Percentiles rank a stretch among this genome's conserved stretches.
phyloP scores from a whole-genome alignment of 495 filamentous ascomycete genomes.

The Aspergillus sclerotiicarbonarius region DNA sequence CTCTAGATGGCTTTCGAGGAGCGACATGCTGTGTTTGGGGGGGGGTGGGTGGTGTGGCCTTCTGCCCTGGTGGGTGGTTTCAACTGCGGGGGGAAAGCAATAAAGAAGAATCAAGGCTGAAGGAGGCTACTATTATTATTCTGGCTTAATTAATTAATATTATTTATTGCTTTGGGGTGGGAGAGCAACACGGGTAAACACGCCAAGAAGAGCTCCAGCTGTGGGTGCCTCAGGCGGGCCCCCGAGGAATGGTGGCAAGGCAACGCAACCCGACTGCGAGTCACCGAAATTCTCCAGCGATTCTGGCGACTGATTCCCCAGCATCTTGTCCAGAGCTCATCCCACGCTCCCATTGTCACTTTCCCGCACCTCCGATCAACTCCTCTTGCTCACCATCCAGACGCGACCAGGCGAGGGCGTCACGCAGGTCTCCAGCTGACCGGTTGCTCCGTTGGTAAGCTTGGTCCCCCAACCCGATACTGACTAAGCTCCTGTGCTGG shows the following conservation, averaged over 20 bases:
- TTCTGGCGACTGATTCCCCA: background rate
- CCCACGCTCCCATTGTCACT: background rate
- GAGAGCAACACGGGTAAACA: conserved; percentile 3
- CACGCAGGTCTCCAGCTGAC: conserved; percentile 18
- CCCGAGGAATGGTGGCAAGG: conserved; percentile 4
- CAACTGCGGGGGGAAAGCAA: background rate
- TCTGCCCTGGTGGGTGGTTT: too few species aligned
- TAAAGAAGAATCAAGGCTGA: background rate
- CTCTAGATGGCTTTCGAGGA: conserved; percentile 82
- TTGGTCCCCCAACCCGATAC: conserved; percentile 13
- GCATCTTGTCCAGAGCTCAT: background rate
- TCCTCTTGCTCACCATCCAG: background rate
- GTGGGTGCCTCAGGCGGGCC: conserved; percentile 27
- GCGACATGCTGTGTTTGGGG: conserved; percentile 54
- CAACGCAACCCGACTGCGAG: conserved; percentile 2
- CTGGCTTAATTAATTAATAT: background rate
- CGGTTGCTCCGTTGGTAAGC: conserved; percentile 23
- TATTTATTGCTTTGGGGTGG: background rate
- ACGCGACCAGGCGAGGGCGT: too few species aligned
- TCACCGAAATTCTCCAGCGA: background rate
- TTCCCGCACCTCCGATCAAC: too few species aligned
- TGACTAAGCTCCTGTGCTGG: conserved; percentile 44
- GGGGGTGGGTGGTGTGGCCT: background rate
- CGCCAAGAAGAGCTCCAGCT: conserved; percentile 14
- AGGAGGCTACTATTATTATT: background rate